Evolutionary conservation across 495 filamentous ascomycete species (phyloP), one percentile per base, ranked within the genome.

Genomic region (Pseudevernia furfuracea): DNA sequence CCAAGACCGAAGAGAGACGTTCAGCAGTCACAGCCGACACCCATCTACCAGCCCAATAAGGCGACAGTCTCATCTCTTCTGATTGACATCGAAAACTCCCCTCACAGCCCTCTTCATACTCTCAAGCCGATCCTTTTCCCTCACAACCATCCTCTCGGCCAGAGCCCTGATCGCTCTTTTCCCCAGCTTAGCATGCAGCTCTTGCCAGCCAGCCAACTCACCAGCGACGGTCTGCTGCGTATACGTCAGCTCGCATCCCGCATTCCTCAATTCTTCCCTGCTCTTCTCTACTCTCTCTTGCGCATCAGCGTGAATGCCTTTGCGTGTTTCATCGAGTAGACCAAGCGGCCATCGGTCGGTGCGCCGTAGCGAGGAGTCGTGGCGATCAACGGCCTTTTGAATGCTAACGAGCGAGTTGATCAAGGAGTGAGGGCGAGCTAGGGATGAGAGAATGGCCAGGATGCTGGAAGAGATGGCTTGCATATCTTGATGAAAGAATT

Each of bases 181-280:
- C 4, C 88, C 92, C 75, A 91, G 82, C 67, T 84, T 84, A 68
- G 87, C 91, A 59, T 92, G 85, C 79, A 90, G 84, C 19, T 94
- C 91, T 69, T 96, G 90, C 89, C 93, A 97, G 3, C 90, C 92
- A 1, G 94, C 93, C 64, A 99, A 72, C 73, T 99, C 95, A 11
- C 85, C 80, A 17, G 95, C 93, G 9, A 97, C 92, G 14, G 92
- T 90, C 73, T 92, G 89, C 75, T 96, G 92, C 59, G 92, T 96
- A 72, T 95, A 97, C 41, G 89, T 77, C 25, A 99, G 74, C 71
- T 99, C 95, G 57, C 83, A 83, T 0, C 87, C 85, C 23, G 96
- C 72, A 32, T 78, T 79, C 41, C 84, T 79, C 12, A 88, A 76
- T 68, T 96, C 89, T 23, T 78, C 72, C 66, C 87, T 81, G 19